Base-by-base conservation (phyloP, 345 rosid species). In the Eucalyptus paniculata region DNA sequence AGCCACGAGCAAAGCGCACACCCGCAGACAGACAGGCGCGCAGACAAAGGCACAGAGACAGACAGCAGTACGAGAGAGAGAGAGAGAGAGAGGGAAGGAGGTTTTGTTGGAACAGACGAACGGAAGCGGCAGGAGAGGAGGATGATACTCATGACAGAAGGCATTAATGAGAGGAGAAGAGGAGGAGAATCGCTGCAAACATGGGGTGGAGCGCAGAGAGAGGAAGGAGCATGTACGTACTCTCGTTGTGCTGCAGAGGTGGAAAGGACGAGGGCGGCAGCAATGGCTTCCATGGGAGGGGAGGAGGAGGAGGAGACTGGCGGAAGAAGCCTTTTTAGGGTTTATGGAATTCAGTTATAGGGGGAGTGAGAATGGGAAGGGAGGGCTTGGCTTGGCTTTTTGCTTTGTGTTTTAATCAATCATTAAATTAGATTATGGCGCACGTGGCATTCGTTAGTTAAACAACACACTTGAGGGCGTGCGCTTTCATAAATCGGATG, bases 101-200 rank as follows among this genome's bases (percentile, higher is more conserved):
- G 81, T 40, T 40, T 17, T 32, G 81, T 69, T 32, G 45, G 88
- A 34, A 88, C 28, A 65, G 88, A 87, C 87, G 44, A 93, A 94
- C 94, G 90, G 89, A 81, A 88, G 54, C 89, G 90, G 91, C 93
- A 93, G 92, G 88, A 85, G 91, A 67, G 82, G 88, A 37, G 89
- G 50, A 91, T 91, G 87, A 87, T 42, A 86, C 80, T 23, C 30
- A 26, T 60, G 89, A 24, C 30, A 87, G 92, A 87, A 87, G 87
- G 90, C 94, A 90, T 91, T 91, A 92, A 92, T 92, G 87, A 91
- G 54, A 32, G 87, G 53, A 15, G 80, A 83, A 91, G 37, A 34
- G 24, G 24, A 72, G 92, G 37, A 19, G 21, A 72, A 72, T 18
- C 45, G 82, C 82, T 72, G 40, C 26, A 37, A 72, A 37, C 82